These are phyloP conservation scores for Lepidium aucheri DNA, from an alignment of 345 rosid genomes.

Conservation along the genomic window DNA sequence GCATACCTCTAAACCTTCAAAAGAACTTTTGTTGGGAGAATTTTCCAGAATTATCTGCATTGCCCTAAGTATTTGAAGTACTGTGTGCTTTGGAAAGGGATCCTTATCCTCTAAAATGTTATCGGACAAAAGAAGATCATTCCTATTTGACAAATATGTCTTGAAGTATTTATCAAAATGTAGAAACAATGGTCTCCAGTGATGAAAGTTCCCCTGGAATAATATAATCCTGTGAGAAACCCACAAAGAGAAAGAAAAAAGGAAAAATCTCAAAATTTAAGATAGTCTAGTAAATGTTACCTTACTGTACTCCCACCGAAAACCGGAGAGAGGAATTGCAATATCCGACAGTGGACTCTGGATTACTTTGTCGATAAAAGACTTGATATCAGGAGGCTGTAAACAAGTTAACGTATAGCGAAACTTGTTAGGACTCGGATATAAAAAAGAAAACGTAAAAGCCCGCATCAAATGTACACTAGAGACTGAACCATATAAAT, in stretches of 20 bases:
- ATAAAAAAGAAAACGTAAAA: neutral
- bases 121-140: conserved; percentile 76
- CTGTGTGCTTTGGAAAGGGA: conserved; percentile 74
- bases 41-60: conserved; percentile 90
- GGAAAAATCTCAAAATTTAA: neutral
- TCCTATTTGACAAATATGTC: conserved; percentile 70
- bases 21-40: conserved; percentile 80
- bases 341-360: conserved; percentile 95
- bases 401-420: neutral
- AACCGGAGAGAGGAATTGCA: conserved; percentile 95
- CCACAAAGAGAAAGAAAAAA: neutral
- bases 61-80: conserved; percentile 78
- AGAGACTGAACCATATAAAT: neutral
- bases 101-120: conserved; percentile 53
- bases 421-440: neutral
- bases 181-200: conserved; percentile 91
- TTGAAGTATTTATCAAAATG: conserved; percentile 91
- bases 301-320: conserved; percentile 87
- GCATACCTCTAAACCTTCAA: conserved; percentile 90
- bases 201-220: conserved; percentile 88
- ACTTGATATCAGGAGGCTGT: conserved; percentile 90
- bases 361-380: conserved; percentile 86
- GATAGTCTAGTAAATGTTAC: conserved; percentile 26
- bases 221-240: conserved; percentile 23
- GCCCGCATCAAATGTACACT: neutral